A percentile compares a stretch with the other conserved stretches of the same genome.
Conservation (phyloP, 164 flowering plant species). For the Vitis rotundifolia region DNA sequence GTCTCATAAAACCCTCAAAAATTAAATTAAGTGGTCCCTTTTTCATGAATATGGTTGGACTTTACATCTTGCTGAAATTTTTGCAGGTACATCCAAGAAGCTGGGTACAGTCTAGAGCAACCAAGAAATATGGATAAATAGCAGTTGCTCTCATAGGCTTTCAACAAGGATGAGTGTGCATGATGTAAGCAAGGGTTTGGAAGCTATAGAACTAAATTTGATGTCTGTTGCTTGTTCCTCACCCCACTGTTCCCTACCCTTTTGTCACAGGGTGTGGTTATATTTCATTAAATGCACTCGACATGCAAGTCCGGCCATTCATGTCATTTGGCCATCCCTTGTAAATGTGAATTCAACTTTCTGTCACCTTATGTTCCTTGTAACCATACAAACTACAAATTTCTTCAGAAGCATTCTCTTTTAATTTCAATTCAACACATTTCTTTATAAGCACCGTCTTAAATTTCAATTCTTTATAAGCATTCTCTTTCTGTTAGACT, state of each 20-base stretch:
- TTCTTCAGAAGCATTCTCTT: too few species aligned
- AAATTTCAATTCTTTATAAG: too few species aligned
- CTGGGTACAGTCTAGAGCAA: background rate
- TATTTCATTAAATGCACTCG: too few species aligned
- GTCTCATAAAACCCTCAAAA: background rate
- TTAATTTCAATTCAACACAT: too few species aligned
- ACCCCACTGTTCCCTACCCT: background rate
- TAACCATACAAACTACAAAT: too few species aligned
- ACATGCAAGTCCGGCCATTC: too few species aligned
- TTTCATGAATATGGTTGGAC: background rate
- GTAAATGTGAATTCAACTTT: background rate
- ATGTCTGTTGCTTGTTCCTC: background rate
- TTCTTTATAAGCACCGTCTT: too few species aligned
- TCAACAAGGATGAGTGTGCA: background rate
- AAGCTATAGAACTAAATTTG: background rate
- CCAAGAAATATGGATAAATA: background rate
- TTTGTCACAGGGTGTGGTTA: background rate
- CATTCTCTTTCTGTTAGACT: too few species aligned
- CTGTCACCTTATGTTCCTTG: too few species aligned
- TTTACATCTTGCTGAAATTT: background rate
- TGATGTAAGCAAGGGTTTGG: conserved; percentile 1
- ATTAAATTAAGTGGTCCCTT: background rate
- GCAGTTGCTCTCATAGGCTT: background rate
- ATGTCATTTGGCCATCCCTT: too few species aligned
- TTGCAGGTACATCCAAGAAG: conserved; percentile 5